Evolutionary conservation across 495 filamentous ascomycete genomes (phyloP).

Genomic region (Tuber microsphaerosporum): DNA sequence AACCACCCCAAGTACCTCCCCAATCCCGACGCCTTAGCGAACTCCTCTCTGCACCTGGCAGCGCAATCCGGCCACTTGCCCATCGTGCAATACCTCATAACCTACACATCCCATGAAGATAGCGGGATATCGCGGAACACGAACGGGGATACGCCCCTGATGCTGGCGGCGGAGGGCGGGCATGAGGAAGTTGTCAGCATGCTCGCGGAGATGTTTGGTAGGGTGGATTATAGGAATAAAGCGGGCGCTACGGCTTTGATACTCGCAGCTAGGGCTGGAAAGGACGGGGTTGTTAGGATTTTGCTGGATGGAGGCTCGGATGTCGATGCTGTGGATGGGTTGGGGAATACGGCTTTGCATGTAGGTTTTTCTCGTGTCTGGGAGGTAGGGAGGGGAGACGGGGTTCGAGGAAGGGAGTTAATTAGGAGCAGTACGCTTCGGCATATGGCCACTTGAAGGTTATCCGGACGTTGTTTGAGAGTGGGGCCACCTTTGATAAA

Average conservation of each 20-base stretch:
- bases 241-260: constrained; percentile 57
- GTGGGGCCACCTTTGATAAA: constrained; percentile 58
- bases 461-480: constrained; percentile 61
- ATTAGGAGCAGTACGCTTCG: constrained; percentile 49
- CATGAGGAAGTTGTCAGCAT: constrained; percentile 57
- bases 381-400: neutral
- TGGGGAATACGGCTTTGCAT: constrained; percentile 74
- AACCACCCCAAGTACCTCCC: constrained; percentile 59
- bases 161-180: constrained; percentile 54
- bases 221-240: constrained; percentile 33
- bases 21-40: constrained; percentile 49
- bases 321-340: constrained; percentile 48
- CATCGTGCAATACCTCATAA: constrained; percentile 53
- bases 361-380: constrained; percentile 43
- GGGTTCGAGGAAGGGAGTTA: neutral
- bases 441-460: constrained; percentile 66
- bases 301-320: constrained; percentile 31
- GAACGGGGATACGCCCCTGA: constrained; percentile 63
- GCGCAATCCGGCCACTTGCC: constrained; percentile 58
- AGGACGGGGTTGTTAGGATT: constrained; percentile 53
- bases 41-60: constrained; percentile 72
- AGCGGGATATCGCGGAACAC: constrained; percentile 60
- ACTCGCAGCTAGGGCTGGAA: constrained; percentile 53
- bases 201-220: constrained; percentile 23
- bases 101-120: constrained; percentile 52